Percentiles rank a stretch among this genome's conserved stretches.
Conservation (phyloP, 164 flowering plant species). For the Protea cynaroides region DNA sequence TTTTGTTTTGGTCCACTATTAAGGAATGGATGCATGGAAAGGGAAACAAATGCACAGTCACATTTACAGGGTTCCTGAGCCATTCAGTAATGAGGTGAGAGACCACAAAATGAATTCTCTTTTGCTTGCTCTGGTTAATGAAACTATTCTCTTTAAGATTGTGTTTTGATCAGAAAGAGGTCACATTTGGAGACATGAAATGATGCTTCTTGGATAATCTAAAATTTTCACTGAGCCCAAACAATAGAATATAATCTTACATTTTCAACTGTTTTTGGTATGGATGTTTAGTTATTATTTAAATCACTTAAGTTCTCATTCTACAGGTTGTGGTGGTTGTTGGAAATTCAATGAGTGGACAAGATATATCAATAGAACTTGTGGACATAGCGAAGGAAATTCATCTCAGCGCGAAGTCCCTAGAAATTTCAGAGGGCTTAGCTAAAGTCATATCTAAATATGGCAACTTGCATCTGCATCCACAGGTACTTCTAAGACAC, state of each 20-base stretch:
- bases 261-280: too few species aligned
- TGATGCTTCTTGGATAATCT: too few species aligned
- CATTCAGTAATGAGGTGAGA: slow-evolving; percentile 60
- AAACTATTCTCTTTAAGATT: too few species aligned
- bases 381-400: slow-evolving; percentile 75
- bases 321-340: slow-evolving; percentile 81
- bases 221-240: too few species aligned
- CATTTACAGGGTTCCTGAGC: slow-evolving; percentile 66
- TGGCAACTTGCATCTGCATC: slow-evolving; percentile 54
- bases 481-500: slow-evolving; percentile 38
- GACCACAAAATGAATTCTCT: not conserved
- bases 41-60: slow-evolving; percentile 89
- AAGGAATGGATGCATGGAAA: slow-evolving; percentile 86
- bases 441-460: slow-evolving; percentile 68
- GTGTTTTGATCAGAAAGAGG: too few species aligned
- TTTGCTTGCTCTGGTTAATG: too few species aligned
- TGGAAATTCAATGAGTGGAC: slow-evolving; percentile 74
- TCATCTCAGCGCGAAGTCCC: slow-evolving; percentile 63
- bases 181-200: too few species aligned
- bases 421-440: slow-evolving; percentile 49
- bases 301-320: not conserved
- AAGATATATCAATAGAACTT: slow-evolving; percentile 87
- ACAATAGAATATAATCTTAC: too few species aligned
- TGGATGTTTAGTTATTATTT: too few species aligned
- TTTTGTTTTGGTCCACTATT: not conserved